Evolutionary conservation across 805 yeast genomes (phyloP), one percentile per base, ranked within the genome.

Genomic region (Teunomyces funiuensis): DNA sequence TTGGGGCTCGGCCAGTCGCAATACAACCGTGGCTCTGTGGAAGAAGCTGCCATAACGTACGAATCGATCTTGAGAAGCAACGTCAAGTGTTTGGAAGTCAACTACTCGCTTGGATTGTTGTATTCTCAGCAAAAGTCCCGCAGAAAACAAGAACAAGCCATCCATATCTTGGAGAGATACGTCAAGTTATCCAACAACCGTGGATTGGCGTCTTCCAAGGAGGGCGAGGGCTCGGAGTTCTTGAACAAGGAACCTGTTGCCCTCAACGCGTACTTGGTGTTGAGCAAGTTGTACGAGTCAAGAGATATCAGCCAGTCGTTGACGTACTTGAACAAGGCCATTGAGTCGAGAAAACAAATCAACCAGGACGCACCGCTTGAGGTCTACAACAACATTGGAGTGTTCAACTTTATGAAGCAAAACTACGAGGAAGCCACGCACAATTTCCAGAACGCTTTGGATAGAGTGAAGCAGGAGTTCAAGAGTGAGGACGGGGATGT

Each of bases 1-100:
- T 69, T 90, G 41, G 98, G 97, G 22, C 74, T 85, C 43, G 96
- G 95, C 1, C 95, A 88, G 60, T 77, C 96, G 2, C 89, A 88
- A 57, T 76, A 84, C 40, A 74, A 80, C 40, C 82, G 90, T 57
- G 83, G 82, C 36, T 78, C 85, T 29, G 58, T 77, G 8, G 89
- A 87, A 53, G 97, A 90, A 58, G 93, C 98, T 9, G 79, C 85
- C 49, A 74, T 90, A 48, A 81, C 96, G 0, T 85, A 88, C 54
- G 98, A 91, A 58, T 77, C 79, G 33, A 70, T 88, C 33, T 74
- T 82, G 42, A 80, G 83, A 51, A 67, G 75, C 13, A 75, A 82
- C 53, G 83, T 87, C 16, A 83, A 81, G 54, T 74, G 85, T 37
- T 66, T 83, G 31, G 97, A 90, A 61, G 83, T 85, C 2, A 75